Conservation (phyloP, 257 asterid genomes). For the Nemophila menziesii region DNA sequence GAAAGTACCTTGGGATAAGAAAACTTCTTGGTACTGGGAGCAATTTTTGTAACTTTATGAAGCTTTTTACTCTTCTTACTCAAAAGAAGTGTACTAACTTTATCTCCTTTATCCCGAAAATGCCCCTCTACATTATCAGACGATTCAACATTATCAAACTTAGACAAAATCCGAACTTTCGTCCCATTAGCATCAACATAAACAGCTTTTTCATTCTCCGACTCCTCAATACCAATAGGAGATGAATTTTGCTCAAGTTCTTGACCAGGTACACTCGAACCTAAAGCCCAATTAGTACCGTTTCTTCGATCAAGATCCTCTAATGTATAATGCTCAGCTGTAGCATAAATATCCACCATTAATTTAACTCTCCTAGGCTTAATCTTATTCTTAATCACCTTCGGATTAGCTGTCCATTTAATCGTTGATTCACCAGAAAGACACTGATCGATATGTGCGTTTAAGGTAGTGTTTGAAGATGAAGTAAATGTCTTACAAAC, state of each 20-base stretch:
- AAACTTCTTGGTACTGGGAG: conserved; percentile 26
- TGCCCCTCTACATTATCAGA: conserved; percentile 20
- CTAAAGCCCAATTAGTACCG: conserved; percentile 68
- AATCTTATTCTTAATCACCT: conserved; percentile 54
- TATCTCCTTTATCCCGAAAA: conserved; percentile 25
- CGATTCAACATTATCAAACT: conserved; percentile 28
- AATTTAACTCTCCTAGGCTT: conserved; percentile 56
- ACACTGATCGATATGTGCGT: conserved; percentile 94
- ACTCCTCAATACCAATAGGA: conserved; percentile 25
- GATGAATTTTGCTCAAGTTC: conserved; percentile 27
- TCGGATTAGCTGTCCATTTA: conserved; percentile 33
- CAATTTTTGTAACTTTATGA: conserved; percentile 30
- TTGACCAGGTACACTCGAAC: conserved; percentile 22
- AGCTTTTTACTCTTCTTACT: conserved; percentile 45
- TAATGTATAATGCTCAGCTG: conserved; percentile 57
- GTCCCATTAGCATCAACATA: conserved; percentile 74
- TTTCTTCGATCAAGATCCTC: conserved; percentile 92
- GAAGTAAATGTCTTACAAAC: conserved; percentile 91
- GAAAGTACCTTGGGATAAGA: conserved; percentile 12
- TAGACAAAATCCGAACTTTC: conserved; percentile 68
- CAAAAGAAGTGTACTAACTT: conserved; percentile 25
- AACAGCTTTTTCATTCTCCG: conserved; percentile 46
- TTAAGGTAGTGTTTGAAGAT: conserved; percentile 88
- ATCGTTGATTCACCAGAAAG: conserved; percentile 57
- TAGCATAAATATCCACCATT: conserved; percentile 65